phyloP scores from a whole-genome alignment of 306 rosid species.

The Oemleria cerasiformis region DNA sequence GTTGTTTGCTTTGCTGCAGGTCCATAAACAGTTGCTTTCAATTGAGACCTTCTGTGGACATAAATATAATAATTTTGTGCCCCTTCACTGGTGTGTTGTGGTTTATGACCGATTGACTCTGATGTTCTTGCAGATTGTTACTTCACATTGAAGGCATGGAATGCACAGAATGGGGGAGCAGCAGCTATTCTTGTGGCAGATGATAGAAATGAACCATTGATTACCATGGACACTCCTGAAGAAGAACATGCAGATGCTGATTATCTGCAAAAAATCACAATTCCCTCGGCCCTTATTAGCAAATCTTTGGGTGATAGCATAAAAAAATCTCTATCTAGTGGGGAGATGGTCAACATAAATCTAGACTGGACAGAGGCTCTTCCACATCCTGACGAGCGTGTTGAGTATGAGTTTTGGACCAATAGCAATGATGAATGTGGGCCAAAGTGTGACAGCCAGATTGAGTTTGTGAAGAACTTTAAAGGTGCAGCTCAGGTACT shows the following conservation, averaged over 20 bases:
- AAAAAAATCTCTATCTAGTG: conserved; percentile 56
- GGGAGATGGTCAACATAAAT: conserved; percentile 69
- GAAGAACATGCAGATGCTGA: conserved; percentile 58
- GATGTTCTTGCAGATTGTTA: conserved; percentile 66
- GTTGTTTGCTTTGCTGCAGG: background rate
- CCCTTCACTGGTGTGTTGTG: conserved; percentile 9
- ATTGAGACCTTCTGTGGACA: background rate
- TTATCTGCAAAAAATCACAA: conserved; percentile 65
- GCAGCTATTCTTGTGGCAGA: conserved; percentile 97
- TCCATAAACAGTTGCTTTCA: background rate
- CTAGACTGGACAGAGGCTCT: conserved; percentile 98
- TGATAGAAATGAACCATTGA: conserved; percentile 60
- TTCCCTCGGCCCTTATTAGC: conserved; percentile 87
- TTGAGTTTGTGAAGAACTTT: conserved; percentile 66
- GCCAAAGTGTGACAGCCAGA: conserved; percentile 77
- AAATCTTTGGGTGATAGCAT: conserved; percentile 76
- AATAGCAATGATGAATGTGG: conserved; percentile 97
- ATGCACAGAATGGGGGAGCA: conserved; percentile 92
- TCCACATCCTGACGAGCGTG: conserved; percentile 97
- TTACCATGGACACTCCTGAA: conserved; percentile 97
- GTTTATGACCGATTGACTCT: background rate
- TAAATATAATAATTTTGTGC: background rate
- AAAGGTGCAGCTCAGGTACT: conserved; percentile 92
- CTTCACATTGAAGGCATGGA: conserved; percentile 98
- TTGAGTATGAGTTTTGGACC: conserved; percentile 94